Evolutionary conservation across 2,329 filamentous ascomycete genomes (phyloP).

Genomic region (Sordariomycetes sp.): DNA sequence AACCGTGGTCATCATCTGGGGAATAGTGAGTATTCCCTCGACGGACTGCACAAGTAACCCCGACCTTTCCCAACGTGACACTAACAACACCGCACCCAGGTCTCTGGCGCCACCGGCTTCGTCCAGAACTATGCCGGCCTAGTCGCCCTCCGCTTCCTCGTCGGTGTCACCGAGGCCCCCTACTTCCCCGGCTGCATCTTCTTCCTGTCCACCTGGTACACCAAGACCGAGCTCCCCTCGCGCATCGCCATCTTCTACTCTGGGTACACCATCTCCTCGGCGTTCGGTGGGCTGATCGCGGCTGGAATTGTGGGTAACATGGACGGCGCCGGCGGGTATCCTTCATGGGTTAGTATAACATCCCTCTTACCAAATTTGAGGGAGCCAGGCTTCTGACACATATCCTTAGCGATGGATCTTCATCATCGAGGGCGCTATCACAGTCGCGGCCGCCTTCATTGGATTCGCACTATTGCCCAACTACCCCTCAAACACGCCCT

Average conservation of each 20-base stretch:
- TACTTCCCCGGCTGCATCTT: conserved; percentile 7
- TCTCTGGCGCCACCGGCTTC: conserved; percentile 22
- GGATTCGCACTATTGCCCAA: not conserved
- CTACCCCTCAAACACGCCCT: not conserved
- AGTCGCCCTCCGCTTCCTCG: conserved; percentile 22
- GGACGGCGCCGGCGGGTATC: not conserved
- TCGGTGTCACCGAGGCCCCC: conserved; percentile 26
- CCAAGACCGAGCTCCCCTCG: conserved; percentile 3
- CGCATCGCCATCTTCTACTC: conserved; percentile 6
- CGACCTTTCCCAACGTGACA: not conserved
- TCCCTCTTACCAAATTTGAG: not conserved
- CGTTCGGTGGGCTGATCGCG: conserved; percentile 2
- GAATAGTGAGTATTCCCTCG: not conserved
- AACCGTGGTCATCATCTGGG: not conserved
- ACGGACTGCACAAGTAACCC: not conserved
- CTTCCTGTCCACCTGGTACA: conserved; percentile 6
- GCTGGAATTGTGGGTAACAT: conserved; percentile 1
- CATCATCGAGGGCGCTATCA: not conserved
- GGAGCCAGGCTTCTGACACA: not conserved
- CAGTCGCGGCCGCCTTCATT: not conserved
- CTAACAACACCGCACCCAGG: not conserved
- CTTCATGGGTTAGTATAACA: not conserved
- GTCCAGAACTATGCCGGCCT: conserved; percentile 25
- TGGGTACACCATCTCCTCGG: conserved; percentile 1
- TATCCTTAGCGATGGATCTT: not conserved